Conservation (phyloP, 805 yeast species). For the Diddensiella transvaalensis region DNA sequence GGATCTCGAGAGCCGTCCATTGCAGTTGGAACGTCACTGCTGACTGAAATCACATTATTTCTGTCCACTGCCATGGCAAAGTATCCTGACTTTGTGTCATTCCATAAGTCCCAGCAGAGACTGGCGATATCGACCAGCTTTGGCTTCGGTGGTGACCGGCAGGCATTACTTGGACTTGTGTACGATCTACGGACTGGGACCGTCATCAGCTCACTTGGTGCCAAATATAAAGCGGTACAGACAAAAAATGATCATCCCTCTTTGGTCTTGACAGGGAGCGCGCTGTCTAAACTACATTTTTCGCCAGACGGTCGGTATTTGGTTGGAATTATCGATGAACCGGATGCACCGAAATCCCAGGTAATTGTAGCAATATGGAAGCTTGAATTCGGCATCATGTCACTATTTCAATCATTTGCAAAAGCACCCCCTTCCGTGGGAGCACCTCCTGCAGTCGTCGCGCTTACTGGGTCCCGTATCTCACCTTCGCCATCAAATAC, state of each 20-base stretch:
- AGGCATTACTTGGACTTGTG: conserved; percentile 18
- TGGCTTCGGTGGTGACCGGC: background rate
- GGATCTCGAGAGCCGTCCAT: conserved; percentile 15
- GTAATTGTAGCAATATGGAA: conserved; percentile 14
- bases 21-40: conserved; percentile 15
- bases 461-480: background rate
- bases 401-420: conserved; percentile 10
- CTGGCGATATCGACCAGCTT: conserved; percentile 18
- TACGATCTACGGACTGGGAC: conserved; percentile 24
- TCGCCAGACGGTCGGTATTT: conserved; percentile 22
- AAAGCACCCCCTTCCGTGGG: background rate
- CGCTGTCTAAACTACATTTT: conserved; percentile 11
- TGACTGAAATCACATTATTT: conserved; percentile 22
- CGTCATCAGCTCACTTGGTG: conserved; percentile 16
- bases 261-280: conserved; percentile 2
- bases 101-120: conserved; percentile 25
- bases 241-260: background rate
- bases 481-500: background rate
- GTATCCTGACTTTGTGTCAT: conserved; percentile 21
- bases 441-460: background rate
- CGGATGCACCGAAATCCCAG: background rate
- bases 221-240: background rate
- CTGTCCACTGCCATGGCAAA: conserved; percentile 15
- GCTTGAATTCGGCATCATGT: conserved; percentile 17
- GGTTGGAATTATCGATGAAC: conserved; percentile 13